Evolutionary conservation across 2,329 filamentous ascomycete genomes (phyloP).

Genomic region (Talaromyces sp.): DNA sequence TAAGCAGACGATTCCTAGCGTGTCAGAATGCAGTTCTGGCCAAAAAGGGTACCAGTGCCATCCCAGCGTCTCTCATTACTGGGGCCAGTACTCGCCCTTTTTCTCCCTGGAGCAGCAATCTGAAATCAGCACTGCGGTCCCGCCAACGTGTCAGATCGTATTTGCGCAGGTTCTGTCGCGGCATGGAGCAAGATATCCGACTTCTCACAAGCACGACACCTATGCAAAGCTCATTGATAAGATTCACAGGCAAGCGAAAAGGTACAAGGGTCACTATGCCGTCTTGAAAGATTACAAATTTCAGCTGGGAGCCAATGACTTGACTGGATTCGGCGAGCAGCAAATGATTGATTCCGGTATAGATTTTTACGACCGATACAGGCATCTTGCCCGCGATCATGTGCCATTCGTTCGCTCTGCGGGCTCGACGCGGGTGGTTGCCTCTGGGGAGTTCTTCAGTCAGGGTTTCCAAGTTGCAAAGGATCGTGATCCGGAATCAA

Average conservation of each 20-base stretch:
- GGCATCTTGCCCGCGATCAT: slow-evolving; percentile 50
- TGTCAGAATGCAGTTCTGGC: neutral
- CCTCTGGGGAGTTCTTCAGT: slow-evolving; percentile 70
- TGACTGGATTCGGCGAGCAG: slow-evolving; percentile 63
- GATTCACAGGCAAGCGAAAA: slow-evolving; percentile 55
- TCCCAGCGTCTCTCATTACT: slow-evolving; percentile 58
- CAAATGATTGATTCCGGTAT: slow-evolving; percentile 70
- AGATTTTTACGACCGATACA: slow-evolving; percentile 71
- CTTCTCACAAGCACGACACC: slow-evolving; percentile 55
- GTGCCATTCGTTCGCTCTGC: slow-evolving; percentile 69
- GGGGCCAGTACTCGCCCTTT: slow-evolving; percentile 86
- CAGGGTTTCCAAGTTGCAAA: slow-evolving; percentile 64
- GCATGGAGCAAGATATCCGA: slow-evolving; percentile 81
- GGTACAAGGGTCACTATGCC: slow-evolving; percentile 58
- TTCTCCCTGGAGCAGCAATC: slow-evolving; percentile 62
- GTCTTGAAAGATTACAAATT: slow-evolving; percentile 72
- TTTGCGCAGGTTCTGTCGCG: slow-evolving; percentile 78
- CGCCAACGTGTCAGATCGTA: slow-evolving; percentile 64
- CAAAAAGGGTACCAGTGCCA: neutral
- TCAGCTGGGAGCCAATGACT: slow-evolving; percentile 61
- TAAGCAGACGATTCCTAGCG: neutral
- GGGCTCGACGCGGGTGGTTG: slow-evolving; percentile 64
- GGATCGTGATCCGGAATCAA: slow-evolving; percentile 33
- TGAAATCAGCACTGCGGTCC: slow-evolving; percentile 55
- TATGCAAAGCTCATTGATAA: slow-evolving; percentile 62